A percentile compares a stretch with the other conserved stretches of the same genome.
phyloP scores from a whole-genome alignment of 148 eudicot species.

The Rhododendron molle region DNA sequence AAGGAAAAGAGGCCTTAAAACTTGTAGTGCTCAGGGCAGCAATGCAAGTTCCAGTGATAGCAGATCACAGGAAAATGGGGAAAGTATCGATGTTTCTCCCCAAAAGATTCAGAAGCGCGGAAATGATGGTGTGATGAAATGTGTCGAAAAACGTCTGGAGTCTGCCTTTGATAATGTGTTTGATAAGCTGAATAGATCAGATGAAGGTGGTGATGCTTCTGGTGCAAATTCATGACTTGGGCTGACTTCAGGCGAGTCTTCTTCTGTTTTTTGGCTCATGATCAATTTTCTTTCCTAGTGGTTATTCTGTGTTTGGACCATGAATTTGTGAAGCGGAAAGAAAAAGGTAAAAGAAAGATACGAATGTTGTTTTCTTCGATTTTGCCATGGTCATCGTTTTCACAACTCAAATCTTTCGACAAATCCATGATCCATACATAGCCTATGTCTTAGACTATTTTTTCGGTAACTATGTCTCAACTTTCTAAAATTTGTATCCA shows the following conservation, averaged over 20 bases:
- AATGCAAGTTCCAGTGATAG: background rate
- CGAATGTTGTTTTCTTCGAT: background rate
- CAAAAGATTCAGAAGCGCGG: slow-evolving; percentile 14
- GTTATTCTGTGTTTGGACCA: background rate
- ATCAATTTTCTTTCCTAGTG: background rate
- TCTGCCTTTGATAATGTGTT: background rate
- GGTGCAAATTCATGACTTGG: background rate
- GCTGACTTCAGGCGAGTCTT: background rate
- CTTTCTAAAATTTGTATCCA: background rate
- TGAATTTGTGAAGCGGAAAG: background rate
- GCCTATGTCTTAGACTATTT: background rate
- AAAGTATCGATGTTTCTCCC: background rate
- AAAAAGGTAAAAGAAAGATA: background rate
- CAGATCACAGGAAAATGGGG: background rate
- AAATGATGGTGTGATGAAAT: background rate
- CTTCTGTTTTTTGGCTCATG: background rate
- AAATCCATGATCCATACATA: too few species aligned
- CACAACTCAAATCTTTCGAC: background rate
- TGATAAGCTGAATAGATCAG: background rate
- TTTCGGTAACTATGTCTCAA: background rate
- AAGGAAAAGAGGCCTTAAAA: slow-evolving; percentile 13
- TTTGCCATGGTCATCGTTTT: too few species aligned
- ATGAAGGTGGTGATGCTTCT: slow-evolving; percentile 8
- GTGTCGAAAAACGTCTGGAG: slow-evolving; percentile 17
- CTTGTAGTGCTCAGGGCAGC: slow-evolving; percentile 12